These are phyloP conservation scores for Pleurotus platypus DNA, from an alignment of 768 basidiomycete genomes.

Conservation along the genomic window DNA sequence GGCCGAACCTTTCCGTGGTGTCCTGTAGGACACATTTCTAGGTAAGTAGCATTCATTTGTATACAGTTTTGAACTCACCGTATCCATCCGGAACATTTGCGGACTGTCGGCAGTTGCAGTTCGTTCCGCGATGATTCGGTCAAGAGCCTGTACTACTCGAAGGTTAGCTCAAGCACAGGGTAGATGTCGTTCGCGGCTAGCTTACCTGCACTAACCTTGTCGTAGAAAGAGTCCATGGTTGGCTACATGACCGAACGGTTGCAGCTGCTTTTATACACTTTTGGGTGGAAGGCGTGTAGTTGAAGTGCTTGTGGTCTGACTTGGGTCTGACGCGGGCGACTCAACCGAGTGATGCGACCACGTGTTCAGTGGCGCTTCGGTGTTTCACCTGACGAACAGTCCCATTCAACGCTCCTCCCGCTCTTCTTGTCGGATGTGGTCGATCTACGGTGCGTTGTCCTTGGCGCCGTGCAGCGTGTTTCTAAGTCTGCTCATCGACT, in stretches of 20 bases:
- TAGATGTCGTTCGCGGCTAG: neutral
- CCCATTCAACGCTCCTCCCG: no score
- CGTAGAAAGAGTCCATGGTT: neutral
- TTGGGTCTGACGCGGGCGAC: no score
- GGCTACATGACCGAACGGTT: neutral
- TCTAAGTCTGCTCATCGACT: no score
- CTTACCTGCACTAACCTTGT: neutral
- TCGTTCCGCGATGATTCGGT: neutral
- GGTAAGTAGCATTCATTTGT: neutral
- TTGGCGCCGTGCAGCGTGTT: no score
- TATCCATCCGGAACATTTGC: neutral
- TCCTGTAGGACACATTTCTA: neutral
- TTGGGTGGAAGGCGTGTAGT: no score
- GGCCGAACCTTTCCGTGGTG: neutral
- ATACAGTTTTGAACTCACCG: neutral
- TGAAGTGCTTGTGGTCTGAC: no score
- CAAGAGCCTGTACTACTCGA: neutral
- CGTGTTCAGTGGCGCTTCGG: no score
- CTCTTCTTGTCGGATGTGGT: no score
- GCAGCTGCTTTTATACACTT: neutral
- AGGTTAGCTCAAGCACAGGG: neutral
- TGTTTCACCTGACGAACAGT: no score
- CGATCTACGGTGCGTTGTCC: no score
- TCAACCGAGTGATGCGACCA: no score
- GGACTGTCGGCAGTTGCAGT: neutral